phyloP scores from a whole-genome alignment of 2,329 filamentous ascomycete species.

The Trichoderma atrobrunneum region DNA sequence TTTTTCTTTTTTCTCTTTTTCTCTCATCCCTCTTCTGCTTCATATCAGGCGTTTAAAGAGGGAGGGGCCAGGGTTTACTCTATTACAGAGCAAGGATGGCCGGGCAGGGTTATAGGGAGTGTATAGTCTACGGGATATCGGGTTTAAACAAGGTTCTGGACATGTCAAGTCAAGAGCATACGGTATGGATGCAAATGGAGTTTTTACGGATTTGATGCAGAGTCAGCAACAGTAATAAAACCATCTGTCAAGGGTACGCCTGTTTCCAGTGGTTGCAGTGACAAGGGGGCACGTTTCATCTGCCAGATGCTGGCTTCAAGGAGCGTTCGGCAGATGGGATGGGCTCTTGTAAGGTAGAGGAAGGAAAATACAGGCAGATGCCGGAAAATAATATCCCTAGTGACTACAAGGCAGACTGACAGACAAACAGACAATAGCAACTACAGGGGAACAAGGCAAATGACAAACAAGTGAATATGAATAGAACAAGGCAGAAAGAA shows the following conservation, averaged over 20 bases:
- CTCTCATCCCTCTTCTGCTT: not conserved
- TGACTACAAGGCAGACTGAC: not conserved
- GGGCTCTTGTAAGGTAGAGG: not conserved
- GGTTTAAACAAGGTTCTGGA: not conserved
- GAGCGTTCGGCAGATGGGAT: not conserved
- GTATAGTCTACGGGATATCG: not conserved
- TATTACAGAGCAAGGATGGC: not conserved
- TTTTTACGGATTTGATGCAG: not conserved
- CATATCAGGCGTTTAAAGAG: not conserved
- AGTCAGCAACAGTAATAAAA: not conserved
- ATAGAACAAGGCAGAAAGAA: not conserved
- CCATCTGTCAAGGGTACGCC: not conserved
- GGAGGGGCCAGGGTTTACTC: not conserved
- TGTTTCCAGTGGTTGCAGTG: not conserved
- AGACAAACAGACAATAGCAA: not conserved
- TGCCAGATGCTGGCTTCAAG: not conserved
- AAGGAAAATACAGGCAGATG: not conserved
- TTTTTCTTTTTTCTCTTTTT: not conserved
- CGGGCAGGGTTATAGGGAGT: not conserved
- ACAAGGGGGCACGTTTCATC: not conserved
- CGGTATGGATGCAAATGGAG: not conserved
- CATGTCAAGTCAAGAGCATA: not conserved
- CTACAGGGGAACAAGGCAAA: not conserved
- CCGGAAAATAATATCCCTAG: not conserved
- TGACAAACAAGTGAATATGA: not conserved